Conservation (phyloP, 2,329 filamentous ascomycete species). For the Phialophora verrucosa region DNA sequence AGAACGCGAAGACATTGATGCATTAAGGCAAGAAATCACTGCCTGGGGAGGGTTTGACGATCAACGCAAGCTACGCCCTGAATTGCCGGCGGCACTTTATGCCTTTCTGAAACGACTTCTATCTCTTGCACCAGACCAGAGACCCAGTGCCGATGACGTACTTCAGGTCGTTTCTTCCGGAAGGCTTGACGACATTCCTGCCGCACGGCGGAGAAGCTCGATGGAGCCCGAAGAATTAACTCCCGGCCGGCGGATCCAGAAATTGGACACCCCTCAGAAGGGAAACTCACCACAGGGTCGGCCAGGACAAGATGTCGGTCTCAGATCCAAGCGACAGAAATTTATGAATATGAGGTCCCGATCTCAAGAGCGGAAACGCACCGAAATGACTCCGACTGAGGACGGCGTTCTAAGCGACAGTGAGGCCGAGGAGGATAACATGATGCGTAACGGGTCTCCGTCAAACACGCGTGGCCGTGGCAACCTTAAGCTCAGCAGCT, state of each 20-base stretch:
- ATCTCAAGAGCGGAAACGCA: conserved; percentile 20
- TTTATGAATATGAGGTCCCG: conserved; percentile 12
- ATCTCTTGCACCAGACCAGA: conserved; percentile 73
- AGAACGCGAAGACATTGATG: conserved; percentile 88
- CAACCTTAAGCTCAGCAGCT: conserved; percentile 18
- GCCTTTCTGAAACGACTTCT: conserved; percentile 80
- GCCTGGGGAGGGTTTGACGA: conserved; percentile 87
- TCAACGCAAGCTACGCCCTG: conserved; percentile 73
- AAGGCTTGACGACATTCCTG: conserved; percentile 35
- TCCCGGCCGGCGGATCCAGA: conserved; percentile 35
- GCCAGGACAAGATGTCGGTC: background rate
- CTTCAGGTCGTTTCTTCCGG: conserved; percentile 76
- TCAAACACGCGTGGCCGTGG: conserved; percentile 7
- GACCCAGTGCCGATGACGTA: conserved; percentile 87
- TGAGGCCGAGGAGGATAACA: conserved; percentile 14
- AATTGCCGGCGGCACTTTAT: conserved; percentile 86
- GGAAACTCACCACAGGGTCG: conserved; percentile 30
- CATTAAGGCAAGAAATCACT: conserved; percentile 82
- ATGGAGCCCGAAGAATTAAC: conserved; percentile 38
- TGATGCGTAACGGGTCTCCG: background rate
- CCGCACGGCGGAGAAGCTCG: conserved; percentile 27
- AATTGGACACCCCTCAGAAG: conserved; percentile 34
- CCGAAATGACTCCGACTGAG: conserved; percentile 10
- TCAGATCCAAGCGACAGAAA: conserved; percentile 21
- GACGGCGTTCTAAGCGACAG: conserved; percentile 19